phyloP scores from a whole-genome alignment of 345 rosid genomes.

The Clausena lansium region DNA sequence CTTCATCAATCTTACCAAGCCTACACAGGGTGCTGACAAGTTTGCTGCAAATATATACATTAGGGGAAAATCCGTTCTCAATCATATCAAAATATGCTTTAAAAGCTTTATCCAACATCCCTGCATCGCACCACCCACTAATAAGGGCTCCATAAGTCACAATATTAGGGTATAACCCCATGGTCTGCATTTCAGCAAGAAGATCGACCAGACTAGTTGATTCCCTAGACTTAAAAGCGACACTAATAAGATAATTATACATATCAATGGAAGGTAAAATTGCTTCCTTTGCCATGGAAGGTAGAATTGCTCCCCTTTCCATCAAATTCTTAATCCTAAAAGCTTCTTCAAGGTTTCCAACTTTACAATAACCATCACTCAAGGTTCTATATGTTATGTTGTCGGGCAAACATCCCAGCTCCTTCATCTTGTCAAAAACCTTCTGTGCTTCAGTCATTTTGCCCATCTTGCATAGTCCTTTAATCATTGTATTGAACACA shows the following conservation, averaged over 20 bases:
- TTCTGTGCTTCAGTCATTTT: conserved; percentile 70
- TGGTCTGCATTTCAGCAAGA: conserved; percentile 42
- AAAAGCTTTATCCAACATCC: conserved; percentile 62
- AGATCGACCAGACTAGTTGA: conserved; percentile 37
- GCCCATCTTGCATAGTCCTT: conserved; percentile 66
- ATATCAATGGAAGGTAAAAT: conserved; percentile 51
- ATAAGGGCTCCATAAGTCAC: conserved; percentile 64
- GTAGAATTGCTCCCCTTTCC: conserved; percentile 47
- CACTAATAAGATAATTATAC: conserved; percentile 61
- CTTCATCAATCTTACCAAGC: conserved; percentile 60
- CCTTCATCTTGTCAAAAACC: conserved; percentile 51
- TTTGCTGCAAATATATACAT: conserved; percentile 62
- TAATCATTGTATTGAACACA: conserved; percentile 71
- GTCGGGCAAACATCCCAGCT: conserved; percentile 60
- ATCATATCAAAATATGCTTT: conserved; percentile 56
- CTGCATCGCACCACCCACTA: conserved; percentile 65
- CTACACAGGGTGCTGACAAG: conserved; percentile 56
- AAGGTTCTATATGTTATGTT: conserved; percentile 66
- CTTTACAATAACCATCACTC: conserved; percentile 72
- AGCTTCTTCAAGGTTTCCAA: conserved; percentile 67
- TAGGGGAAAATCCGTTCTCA: conserved; percentile 51
- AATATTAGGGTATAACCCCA: conserved; percentile 44
- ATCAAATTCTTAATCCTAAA: conserved; percentile 43
- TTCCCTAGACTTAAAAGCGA: conserved; percentile 48
- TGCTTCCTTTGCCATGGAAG: conserved; percentile 49